Percentiles rank a stretch among this genome's conserved stretches.
Evolutionary conservation across 169 alveolate species (phyloP).

Genomic region (Cryptosporidium sp.): DNA sequence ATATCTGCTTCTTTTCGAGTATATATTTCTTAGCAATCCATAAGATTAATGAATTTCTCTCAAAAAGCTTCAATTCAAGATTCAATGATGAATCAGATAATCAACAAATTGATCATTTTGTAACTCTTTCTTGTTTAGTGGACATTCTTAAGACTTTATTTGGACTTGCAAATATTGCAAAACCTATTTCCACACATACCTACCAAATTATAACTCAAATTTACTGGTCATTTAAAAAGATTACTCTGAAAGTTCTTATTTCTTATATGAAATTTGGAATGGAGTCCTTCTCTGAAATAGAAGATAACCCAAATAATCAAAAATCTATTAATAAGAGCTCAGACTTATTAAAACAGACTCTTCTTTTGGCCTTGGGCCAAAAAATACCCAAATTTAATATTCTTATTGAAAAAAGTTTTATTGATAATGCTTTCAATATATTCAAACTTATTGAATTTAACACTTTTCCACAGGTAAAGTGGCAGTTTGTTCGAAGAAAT

Average conservation of each 20-base stretch:
- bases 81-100: not conserved
- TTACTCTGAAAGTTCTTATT: not conserved
- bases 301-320: not conserved
- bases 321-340: not conserved
- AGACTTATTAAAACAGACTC: not conserved
- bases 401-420: slow-evolving; percentile 42
- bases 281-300: not conserved
- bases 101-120: not conserved
- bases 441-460: not conserved
- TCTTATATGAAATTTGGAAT: not conserved
- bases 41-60: not conserved
- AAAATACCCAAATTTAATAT: slow-evolving; percentile 31
- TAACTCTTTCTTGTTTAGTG: not conserved
- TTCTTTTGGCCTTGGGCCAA: not conserved
- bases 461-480: not conserved
- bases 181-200: not conserved
- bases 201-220: not conserved
- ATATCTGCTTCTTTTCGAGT: not conserved
- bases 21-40: not conserved
- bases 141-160: not conserved
- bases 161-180: slow-evolving; percentile 24
- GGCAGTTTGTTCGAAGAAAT: not conserved
- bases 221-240: slow-evolving; percentile 19
- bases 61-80: slow-evolving; percentile 5
- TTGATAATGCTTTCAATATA: slow-evolving; percentile 1